phyloP scores from a whole-genome alignment of 345 rosid genomes.

The Erodium maritimum region DNA sequence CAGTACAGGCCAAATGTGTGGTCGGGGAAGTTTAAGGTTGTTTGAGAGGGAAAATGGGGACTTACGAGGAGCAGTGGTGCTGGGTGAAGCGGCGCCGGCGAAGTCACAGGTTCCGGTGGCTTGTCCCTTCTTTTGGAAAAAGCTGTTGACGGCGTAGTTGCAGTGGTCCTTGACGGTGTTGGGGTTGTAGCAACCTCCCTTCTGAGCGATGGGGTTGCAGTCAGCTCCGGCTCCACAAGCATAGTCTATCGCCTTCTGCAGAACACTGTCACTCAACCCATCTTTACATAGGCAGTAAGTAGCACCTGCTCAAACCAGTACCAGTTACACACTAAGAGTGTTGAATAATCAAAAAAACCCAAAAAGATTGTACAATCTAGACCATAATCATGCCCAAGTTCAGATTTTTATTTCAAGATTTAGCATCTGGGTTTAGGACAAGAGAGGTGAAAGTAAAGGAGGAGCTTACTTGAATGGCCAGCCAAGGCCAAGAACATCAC shows the following conservation, averaged over 20 bases:
- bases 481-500: conserved; percentile 39
- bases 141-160: conserved; percentile 77
- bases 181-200: conserved; percentile 67
- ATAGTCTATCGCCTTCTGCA: conserved; percentile 70
- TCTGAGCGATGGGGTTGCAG: conserved; percentile 41
- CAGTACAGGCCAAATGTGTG: too few relatives aligned
- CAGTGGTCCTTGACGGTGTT: conserved; percentile 84
- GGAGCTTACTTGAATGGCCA: conserved; percentile 58
- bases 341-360: background rate
- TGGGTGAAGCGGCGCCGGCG: conserved; percentile 47
- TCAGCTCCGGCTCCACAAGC: conserved; percentile 93
- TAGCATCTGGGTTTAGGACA: background rate
- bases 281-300: conserved; percentile 67
- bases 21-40: too few relatives aligned
- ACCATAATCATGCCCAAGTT: too few relatives aligned
- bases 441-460: background rate
- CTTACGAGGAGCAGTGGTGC: conserved; percentile 16
- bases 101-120: conserved; percentile 58
- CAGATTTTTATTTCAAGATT: too few relatives aligned
- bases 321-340: background rate
- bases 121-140: conserved; percentile 61
- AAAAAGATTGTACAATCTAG: background rate
- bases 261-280: conserved; percentile 32
- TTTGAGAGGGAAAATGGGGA: background rate
- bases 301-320: conserved; percentile 27